These are phyloP conservation scores for Nannizzia gypsea DNA, from an alignment of 2,329 filamentous ascomycete genomes.

Conservation along the genomic window DNA sequence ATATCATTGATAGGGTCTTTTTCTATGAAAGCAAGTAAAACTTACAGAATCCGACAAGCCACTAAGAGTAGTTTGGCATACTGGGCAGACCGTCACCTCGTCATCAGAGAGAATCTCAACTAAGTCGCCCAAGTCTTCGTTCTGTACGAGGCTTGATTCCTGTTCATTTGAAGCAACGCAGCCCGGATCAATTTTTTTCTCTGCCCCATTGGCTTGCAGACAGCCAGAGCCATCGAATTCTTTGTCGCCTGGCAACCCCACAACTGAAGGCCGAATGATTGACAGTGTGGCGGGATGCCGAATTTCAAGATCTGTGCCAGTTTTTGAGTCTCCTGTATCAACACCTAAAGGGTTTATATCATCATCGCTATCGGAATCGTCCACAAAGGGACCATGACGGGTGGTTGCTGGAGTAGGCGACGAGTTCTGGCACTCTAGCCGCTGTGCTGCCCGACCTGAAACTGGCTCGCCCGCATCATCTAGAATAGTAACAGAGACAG, in stretches of 20 bases:
- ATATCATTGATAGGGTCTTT: background rate
- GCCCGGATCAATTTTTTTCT: slow-evolving; percentile 38
- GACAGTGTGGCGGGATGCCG: too few relatives aligned
- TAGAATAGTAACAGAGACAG: background rate
- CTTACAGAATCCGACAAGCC: slow-evolving; percentile 41
- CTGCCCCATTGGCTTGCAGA: slow-evolving; percentile 7
- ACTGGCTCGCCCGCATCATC: background rate
- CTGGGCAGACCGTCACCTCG: slow-evolving; percentile 50
- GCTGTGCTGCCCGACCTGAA: background rate
- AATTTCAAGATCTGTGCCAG: background rate
- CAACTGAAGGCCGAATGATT: too few relatives aligned
- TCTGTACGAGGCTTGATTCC: background rate
- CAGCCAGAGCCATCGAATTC: background rate
- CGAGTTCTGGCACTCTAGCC: too few relatives aligned
- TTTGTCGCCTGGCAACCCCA: background rate
- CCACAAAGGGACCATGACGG: slow-evolving; percentile 30
- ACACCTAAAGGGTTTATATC: slow-evolving; percentile 14
- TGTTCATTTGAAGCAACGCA: background rate
- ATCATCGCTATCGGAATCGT: slow-evolving; percentile 45
- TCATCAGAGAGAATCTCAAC: slow-evolving; percentile 3
- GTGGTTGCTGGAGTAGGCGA: background rate
- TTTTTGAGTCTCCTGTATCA: background rate
- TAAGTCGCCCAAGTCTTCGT: background rate
- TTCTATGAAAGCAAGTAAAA: slow-evolving; percentile 7
- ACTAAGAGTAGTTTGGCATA: slow-evolving; percentile 57